These are phyloP conservation scores for Talaromyces piceae DNA, from an alignment of 2,329 filamentous ascomycete species.

Conservation along the genomic window DNA sequence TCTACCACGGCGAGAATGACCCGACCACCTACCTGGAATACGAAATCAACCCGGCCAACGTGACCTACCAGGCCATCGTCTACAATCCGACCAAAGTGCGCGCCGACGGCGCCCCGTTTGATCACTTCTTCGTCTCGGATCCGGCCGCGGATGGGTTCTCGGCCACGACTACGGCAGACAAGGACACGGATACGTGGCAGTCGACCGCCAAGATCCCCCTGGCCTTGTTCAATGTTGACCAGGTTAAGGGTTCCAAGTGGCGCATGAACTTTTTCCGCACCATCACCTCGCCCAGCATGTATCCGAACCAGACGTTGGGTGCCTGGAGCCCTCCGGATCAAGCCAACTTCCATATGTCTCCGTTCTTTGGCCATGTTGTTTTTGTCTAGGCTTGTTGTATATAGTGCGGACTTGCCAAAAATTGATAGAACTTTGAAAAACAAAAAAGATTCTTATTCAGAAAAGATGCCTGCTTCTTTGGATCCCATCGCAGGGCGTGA, in stretches of 20 bases:
- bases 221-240: slow-evolving; percentile 5
- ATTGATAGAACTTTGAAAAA: too few relatives aligned
- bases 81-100: slow-evolving; percentile 8
- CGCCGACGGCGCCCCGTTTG: slow-evolving; percentile 6
- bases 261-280: slow-evolving; percentile 12
- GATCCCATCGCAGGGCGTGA: too few relatives aligned
- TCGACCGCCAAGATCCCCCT: slow-evolving; percentile 8
- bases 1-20: slow-evolving; percentile 9
- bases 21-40: slow-evolving; percentile 10
- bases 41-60: slow-evolving; percentile 8
- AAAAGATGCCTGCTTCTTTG: too few relatives aligned
- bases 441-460: too few relatives aligned
- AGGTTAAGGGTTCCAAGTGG: slow-evolving; percentile 6
- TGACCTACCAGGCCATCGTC: slow-evolving; percentile 10
- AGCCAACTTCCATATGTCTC: slow-evolving; percentile 10
- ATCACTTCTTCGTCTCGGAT: slow-evolving; percentile 9
- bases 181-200: slow-evolving; percentile 3
- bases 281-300: slow-evolving; percentile 10
- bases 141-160: slow-evolving; percentile 6
- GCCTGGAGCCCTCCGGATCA: slow-evolving; percentile 9
- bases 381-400: too few relatives aligned
- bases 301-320: slow-evolving; percentile 9
- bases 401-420: too few relatives aligned
- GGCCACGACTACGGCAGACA: slow-evolving; percentile 1
- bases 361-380: slow-evolving; percentile 8